These are phyloP conservation scores for Camelina hispida DNA, from an alignment of 345 rosid species.

Conservation along the genomic window DNA sequence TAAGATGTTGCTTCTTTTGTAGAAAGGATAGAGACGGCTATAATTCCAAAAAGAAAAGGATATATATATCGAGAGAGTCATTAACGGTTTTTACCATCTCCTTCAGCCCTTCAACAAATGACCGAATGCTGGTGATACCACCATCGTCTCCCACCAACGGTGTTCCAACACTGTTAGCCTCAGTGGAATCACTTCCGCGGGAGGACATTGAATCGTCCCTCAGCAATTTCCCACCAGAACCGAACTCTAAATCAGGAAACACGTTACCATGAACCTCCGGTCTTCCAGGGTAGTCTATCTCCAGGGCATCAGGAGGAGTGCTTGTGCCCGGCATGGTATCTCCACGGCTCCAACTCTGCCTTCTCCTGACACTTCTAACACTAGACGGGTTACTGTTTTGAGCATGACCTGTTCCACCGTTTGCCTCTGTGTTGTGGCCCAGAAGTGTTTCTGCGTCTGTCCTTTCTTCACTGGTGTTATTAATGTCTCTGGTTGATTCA, in stretches of 20 bases:
- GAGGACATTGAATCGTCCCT: conserved; percentile 86
- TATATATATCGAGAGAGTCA: not conserved
- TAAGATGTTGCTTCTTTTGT: conserved; percentile 32
- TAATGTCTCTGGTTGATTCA: conserved; percentile 54
- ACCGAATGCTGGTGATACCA: conserved; percentile 73
- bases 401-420: conserved; percentile 43
- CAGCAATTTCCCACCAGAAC: conserved; percentile 43
- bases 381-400: conserved; percentile 60
- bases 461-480: conserved; percentile 43
- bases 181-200: conserved; percentile 66
- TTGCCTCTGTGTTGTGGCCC: conserved; percentile 44
- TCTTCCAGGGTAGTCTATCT: conserved; percentile 65
- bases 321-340: conserved; percentile 57
- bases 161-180: conserved; percentile 55
- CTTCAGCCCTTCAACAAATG: conserved; percentile 84
- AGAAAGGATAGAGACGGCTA: conserved; percentile 35
- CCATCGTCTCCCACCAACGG: conserved; percentile 55
- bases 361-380: conserved; percentile 54
- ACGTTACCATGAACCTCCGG: conserved; percentile 57
- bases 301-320: conserved; percentile 72
- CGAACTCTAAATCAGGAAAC: conserved; percentile 52
- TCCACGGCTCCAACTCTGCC: conserved; percentile 64
- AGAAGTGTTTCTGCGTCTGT: conserved; percentile 25
- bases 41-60: too few relatives aligned
- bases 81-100: conserved; percentile 58